Conservation (phyloP, 2,329 filamentous ascomycete genomes). For the Neofusicoccum umdonicola region DNA sequence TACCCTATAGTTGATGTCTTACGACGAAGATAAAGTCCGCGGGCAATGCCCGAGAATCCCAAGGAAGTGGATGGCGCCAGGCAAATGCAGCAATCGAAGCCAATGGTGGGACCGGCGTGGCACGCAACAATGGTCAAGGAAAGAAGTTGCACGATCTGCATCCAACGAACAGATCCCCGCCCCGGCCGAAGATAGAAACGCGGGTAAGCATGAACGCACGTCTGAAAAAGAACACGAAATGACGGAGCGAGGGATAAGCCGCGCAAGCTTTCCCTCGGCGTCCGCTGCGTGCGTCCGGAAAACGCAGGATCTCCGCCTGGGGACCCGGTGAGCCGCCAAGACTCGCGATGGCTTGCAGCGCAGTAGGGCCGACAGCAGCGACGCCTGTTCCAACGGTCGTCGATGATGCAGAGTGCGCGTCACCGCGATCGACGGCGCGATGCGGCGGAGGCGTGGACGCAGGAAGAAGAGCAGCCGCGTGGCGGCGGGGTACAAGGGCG, state of each 20-base stretch:
- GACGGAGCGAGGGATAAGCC: constrained; percentile 2
- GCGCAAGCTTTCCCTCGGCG: constrained; percentile 12
- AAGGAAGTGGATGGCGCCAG: constrained; percentile 3
- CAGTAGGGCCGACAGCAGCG: constrained; percentile 6
- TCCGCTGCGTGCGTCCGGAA: constrained; percentile 1
- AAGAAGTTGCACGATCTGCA: constrained; percentile 1
- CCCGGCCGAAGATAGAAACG: constrained; percentile 1
- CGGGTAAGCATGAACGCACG: constrained; percentile 10
- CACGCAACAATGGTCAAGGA: background rate
- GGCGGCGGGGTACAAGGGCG: constrained; percentile 6
- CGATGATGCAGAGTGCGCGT: constrained; percentile 14
- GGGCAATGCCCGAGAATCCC: background rate
- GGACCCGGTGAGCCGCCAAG: constrained; percentile 15
- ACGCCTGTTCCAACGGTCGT: background rate
- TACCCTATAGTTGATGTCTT: background rate
- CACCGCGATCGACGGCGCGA: background rate
- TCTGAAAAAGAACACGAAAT: background rate
- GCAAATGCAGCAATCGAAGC: constrained; percentile 15
- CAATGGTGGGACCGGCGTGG: constrained; percentile 8
- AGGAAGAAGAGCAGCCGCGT: background rate
- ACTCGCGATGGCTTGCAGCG: constrained; percentile 11
- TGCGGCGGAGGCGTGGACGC: background rate
- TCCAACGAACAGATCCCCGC: background rate
- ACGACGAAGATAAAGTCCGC: background rate
- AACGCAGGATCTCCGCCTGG: constrained; percentile 18